These are phyloP conservation scores for Kondoa malvinella DNA, from an alignment of 768 basidiomycete genomes.

Conservation along the genomic window DNA sequence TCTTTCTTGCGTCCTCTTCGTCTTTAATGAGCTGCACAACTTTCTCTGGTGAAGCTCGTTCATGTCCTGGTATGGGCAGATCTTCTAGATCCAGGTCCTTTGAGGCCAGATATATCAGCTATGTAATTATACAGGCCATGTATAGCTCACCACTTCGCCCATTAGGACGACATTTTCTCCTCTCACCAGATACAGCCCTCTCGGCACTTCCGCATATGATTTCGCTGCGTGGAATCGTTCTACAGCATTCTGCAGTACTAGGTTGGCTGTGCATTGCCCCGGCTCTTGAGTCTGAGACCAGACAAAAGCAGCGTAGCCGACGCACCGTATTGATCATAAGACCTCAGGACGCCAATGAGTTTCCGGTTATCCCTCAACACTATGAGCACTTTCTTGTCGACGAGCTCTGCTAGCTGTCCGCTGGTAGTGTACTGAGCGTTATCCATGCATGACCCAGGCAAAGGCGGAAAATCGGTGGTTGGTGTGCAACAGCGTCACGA, in stretches of 20 bases:
- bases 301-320: neutral
- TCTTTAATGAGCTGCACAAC: constrained; percentile 55
- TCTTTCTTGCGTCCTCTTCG: constrained; percentile 41
- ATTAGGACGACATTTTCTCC: constrained; percentile 96
- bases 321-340: constrained; percentile 97
- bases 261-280: constrained; percentile 51
- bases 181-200: constrained; percentile 81
- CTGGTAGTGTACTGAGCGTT: constrained; percentile 87
- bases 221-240: constrained; percentile 70
- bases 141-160: constrained; percentile 84
- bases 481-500: too few species aligned
- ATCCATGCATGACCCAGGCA: too few species aligned
- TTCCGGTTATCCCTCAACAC: constrained; percentile 91
- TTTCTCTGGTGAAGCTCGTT: constrained; percentile 55
- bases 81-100: constrained; percentile 93
- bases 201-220: constrained; percentile 70
- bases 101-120: too few species aligned
- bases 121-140: too few species aligned
- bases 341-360: constrained; percentile 83
- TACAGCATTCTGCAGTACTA: constrained; percentile 86
- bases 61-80: constrained; percentile 54
- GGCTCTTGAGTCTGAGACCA: neutral
- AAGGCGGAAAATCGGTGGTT: too few species aligned
- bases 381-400: constrained; percentile 99
- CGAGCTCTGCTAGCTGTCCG: constrained; percentile 94